Percentiles rank a stretch among this genome's conserved stretches.
Evolutionary conservation across 1,284 basidiomycete genomes (phyloP).

Genomic region (Phenoliferia sp.): DNA sequence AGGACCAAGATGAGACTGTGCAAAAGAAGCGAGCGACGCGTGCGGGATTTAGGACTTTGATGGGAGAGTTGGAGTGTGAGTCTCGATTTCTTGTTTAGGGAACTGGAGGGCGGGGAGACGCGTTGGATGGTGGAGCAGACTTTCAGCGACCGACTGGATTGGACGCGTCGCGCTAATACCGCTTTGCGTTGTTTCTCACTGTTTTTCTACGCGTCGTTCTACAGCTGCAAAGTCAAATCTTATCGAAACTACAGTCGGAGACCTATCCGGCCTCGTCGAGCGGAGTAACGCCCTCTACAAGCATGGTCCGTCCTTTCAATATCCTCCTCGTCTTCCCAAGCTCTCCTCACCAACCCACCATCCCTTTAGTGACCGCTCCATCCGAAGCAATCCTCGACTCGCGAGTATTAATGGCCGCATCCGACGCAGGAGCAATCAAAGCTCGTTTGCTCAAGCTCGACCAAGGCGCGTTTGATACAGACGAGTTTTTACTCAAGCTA

Average conservation of each 20-base stretch:
- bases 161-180: background rate
- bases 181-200: background rate
- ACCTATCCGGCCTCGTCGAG: constrained; percentile 14
- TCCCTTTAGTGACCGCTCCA: constrained; percentile 28
- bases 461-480: constrained; percentile 71
- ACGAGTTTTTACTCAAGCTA: constrained; percentile 71
- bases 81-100: background rate
- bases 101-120: constrained; percentile 6
- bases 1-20: constrained; percentile 5
- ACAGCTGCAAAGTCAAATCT: constrained; percentile 25
- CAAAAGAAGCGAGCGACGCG: constrained; percentile 9
- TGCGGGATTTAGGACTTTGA: constrained; percentile 18
- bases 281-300: constrained; percentile 27
- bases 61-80: constrained; percentile 17
- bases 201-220: background rate
- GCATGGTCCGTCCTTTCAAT: constrained; percentile 1
- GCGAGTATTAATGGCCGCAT: constrained; percentile 31
- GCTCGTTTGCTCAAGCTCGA: constrained; percentile 80
- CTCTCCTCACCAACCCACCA: background rate
- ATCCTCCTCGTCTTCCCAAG: background rate
- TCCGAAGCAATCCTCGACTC: constrained; percentile 40
- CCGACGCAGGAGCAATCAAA: constrained; percentile 53
- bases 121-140: constrained; percentile 12
- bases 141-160: background rate
- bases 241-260: constrained; percentile 23